Base-by-base conservation (phyloP, 2,329 filamentous ascomycete genomes). In the Apiospora phragmitis region DNA sequence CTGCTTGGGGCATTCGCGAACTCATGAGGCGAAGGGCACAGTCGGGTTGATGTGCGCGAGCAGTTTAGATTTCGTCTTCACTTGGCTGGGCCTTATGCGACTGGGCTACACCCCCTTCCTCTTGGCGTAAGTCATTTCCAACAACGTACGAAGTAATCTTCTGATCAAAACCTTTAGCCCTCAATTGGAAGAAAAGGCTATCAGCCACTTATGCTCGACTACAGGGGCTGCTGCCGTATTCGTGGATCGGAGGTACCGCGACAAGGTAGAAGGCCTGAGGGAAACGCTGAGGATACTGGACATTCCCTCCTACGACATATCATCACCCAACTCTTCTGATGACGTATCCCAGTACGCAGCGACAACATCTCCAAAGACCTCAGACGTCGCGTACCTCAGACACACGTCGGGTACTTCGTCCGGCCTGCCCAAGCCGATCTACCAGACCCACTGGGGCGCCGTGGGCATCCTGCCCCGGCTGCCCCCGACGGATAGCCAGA, bases 321-420 rank as follows among this genome's bases (percentile, higher is more conserved):
- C 14, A 67, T n/a, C 14, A 16, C n/a, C 67, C 38, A 26, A 1
- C 1, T 2, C 65, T 18, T 18, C 9, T 9, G 11, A 42, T n/a
- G 1, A 4, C 29, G 41, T 21, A 8, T 2, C 11, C 1, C 24
- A 32, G 1, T 6, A 21, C 12, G 41, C 65, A 2, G 6, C 26
- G 51, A 4, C 14, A 7, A 4, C 14, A 7, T 9, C 8, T 12
- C 18, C 29, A 21, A 59, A 59, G 21, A 47, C 68, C 5, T 51
- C 72, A 1, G 83, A 86, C 16, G 76, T 85, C 18, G 89, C 89
- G 0, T 91, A 90, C 76, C 80, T 90, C 32, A 86, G 87, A 73
- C 90, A 92, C 74, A 91, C 89, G 0, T 92, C 90, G 0, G 90
- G 90, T 0, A 92, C 90, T 2, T 91, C 89, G 0, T 88, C 86